A percentile compares a stretch with the other conserved stretches of the same genome.
Evolutionary conservation across 2,329 filamentous ascomycete species (phyloP).

Genomic region (Pyrenophora seminiperda): DNA sequence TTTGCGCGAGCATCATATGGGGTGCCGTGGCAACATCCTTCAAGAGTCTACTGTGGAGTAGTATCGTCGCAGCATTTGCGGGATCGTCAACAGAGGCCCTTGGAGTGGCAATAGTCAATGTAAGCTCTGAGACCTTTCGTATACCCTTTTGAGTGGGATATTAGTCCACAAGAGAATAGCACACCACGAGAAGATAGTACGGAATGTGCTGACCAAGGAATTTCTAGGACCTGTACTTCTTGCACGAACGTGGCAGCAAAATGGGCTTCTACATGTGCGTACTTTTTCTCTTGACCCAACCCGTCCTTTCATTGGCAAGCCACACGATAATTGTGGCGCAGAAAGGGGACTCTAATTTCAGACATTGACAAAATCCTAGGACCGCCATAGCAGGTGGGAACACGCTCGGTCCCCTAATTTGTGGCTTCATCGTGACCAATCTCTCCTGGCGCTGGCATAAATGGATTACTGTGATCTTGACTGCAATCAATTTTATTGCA

Average conservation of each 20-base stretch:
- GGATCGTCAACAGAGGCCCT: slow-evolving; percentile 54
- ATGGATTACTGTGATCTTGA: slow-evolving; percentile 38
- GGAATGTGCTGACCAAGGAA: not conserved
- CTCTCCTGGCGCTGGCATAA: slow-evolving; percentile 49
- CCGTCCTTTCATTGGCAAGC: too few species aligned
- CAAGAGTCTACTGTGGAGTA: slow-evolving; percentile 52
- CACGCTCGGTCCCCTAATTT: slow-evolving; percentile 48
- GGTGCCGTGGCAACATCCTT: slow-evolving; percentile 52
- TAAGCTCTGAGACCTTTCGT: slow-evolving; percentile 4
- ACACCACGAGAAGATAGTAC: too few species aligned
- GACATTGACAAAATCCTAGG: slow-evolving; percentile 1
- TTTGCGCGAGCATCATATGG: slow-evolving; percentile 55
- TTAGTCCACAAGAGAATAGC: too few species aligned
- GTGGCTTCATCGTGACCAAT: slow-evolving; percentile 46
- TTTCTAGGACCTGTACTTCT: slow-evolving; percentile 31
- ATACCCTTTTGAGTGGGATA: not conserved
- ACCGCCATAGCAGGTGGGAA: slow-evolving; percentile 48
- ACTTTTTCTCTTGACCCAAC: not conserved
- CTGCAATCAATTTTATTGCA: slow-evolving; percentile 41
- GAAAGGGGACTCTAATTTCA: too few species aligned
- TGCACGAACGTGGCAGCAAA: slow-evolving; percentile 45
- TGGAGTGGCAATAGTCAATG: slow-evolving; percentile 49
- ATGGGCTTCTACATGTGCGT: slow-evolving; percentile 46
- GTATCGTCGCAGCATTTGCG: slow-evolving; percentile 54
- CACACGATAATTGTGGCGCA: too few species aligned